Base-by-base conservation (phyloP, 2,329 filamentous ascomycete genomes). In the Metarhizium guizhouense region DNA sequence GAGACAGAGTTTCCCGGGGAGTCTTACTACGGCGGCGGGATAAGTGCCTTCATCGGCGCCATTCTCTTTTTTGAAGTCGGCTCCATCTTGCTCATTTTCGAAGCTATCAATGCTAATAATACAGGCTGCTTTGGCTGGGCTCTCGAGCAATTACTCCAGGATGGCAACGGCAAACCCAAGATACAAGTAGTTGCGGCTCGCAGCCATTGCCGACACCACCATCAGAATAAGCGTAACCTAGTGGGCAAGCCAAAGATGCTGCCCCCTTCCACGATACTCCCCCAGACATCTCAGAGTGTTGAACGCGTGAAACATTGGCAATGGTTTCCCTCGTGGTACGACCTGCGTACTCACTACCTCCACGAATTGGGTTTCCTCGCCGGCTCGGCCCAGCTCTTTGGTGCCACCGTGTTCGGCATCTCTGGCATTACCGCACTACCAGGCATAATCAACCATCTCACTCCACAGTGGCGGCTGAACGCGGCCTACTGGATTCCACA, bases 111-210 rank as follows among this genome's bases (percentile, higher is more conserved):
- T 64, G 82, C 84, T 62, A 82, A 86, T 61, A 73, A 78, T 13
- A 71, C 77, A 0, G 82, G 79, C 13, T 88, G 85, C 65, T 88
- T 88, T 64, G 85, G 85, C 3, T 88, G 84, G 84, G 85, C 84
- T 0, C 61, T 88, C 1, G 79, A 86, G 60, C 73, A 74, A 25
- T 74, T 73, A 0, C 45, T 80, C 2, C 71, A 71, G 14, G 40
- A 40, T 18, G 57, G 54, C n/a, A 34, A 30, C 30, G 54, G 54
- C 45, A 54, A 45, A 14, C 42, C 54, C 30, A 51, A 38, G 48
- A 29, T 56, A 16, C 54, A 29, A 25, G 47, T 58, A 8, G 49
- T 56, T 29, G 57, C 54, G 38, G 54, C 47, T 3, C 54, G 42
- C 8, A 45, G 45, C 42, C 51, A 56, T 7, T 69, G 67, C 57